Base-by-base conservation (phyloP, 148 eudicot genomes). In the Mesembryanthemum crystallinum region DNA sequence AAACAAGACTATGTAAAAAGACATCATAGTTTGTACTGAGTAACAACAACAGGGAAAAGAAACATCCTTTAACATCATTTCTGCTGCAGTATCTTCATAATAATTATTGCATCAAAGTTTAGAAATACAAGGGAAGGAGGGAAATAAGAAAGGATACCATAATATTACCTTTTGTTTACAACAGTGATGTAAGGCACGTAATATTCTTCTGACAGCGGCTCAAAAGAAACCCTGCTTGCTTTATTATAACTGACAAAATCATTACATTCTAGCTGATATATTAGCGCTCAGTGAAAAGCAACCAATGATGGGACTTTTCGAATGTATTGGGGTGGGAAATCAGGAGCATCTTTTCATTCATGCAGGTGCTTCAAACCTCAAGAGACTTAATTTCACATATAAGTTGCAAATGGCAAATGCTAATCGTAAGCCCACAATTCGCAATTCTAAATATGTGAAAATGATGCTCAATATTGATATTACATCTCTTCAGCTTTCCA, bases 171-270 rank as follows among this genome's bases (percentile, higher is more conserved):
- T 54, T 28, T 24, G 20, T 23, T 58, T 57, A 23, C 27, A 12
- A 8, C 10, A n/a, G 18, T 52, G 61, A 54, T 39, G 51, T 21
- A 54, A 30, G 4, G 58, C 30, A 43, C 21, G 27, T 43, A 52
- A 23, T 12, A 54, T 29, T 71, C 73, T 71, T 71, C 73, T 73
- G 23, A 25, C 21, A 61, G 32, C 51, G 35, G 10, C n/a, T 57
- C 27, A 54, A 18, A 54, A 4, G n/a, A 28, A 25, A 28, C 30
- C 58, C 59, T 10, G 59, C 58, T 54, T 28, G 4, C 37, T 69
- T 69, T 27, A 43, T 1, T 7, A 3, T 4, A 68, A 7, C 57
- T 42, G 55, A 59, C 20, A 15, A 6, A 35, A 18, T 13, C 28
- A 62, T 60, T 27, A 60, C 20, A 43, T 2, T 51, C 24, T 49